These are phyloP conservation scores for Diaporthe sp. DNA, from an alignment of 2,329 filamentous ascomycete genomes.

Conservation along the genomic window DNA sequence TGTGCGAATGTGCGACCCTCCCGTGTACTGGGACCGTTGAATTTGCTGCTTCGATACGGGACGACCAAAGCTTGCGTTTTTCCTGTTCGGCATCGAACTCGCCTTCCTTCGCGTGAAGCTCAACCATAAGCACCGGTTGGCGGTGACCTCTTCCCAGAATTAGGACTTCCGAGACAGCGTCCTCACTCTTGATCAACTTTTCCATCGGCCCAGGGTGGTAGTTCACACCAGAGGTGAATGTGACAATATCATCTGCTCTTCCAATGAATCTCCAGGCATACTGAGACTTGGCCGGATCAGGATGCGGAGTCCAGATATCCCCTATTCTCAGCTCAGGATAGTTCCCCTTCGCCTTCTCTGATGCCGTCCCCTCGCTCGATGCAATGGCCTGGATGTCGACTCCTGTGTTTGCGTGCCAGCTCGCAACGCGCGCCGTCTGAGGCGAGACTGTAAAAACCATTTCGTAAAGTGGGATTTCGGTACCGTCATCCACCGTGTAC, in stretches of 20 bases:
- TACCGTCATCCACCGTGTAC: constrained; percentile 28
- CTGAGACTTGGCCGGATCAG: constrained; percentile 39
- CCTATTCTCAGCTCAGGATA: constrained; percentile 33
- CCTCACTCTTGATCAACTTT: constrained; percentile 9
- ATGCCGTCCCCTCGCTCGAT: background rate
- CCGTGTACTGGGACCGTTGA: background rate
- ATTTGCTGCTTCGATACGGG: constrained; percentile 12
- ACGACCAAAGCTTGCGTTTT: background rate
- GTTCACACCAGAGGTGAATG: constrained; percentile 26
- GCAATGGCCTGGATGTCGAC: background rate
- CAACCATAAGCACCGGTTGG: background rate
- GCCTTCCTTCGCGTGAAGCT: constrained; percentile 14
- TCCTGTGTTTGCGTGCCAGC: constrained; percentile 21
- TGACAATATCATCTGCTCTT: constrained; percentile 40
- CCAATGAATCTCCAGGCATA: constrained; percentile 41
- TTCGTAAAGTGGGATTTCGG: constrained; percentile 37
- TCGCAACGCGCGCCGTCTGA: constrained; percentile 32
- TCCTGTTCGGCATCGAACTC: background rate
- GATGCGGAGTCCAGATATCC: constrained; percentile 43
- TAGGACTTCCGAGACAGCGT: background rate
- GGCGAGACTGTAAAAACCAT: constrained; percentile 39
- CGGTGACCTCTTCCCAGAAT: background rate
- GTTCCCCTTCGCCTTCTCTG: background rate
- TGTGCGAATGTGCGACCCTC: constrained; percentile 14
- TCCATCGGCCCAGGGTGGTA: constrained; percentile 23